phyloP scores from a whole-genome alignment of 768 basidiomycete species.

The Heimioporus sp. region DNA sequence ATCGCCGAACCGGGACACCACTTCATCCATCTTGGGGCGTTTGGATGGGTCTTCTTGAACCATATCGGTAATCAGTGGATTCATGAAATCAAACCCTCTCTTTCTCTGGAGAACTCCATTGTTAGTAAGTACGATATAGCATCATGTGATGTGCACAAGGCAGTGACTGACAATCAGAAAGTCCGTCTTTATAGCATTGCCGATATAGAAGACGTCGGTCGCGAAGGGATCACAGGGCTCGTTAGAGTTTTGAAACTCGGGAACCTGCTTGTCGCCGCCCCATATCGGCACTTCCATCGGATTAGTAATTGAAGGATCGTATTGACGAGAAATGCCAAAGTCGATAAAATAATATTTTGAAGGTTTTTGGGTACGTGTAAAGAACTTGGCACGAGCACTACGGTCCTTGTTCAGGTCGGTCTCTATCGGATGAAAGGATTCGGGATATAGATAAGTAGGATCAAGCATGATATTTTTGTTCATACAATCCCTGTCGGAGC shows the following conservation, averaged over 20 bases:
- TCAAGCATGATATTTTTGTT: conserved; percentile 35
- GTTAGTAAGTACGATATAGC: too few relatives aligned
- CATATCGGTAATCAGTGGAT: conserved; percentile 35
- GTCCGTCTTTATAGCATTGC: conserved; percentile 35
- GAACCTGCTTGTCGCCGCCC: conserved; percentile 43
- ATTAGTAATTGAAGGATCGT: conserved; percentile 22
- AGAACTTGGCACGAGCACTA: conserved; percentile 19
- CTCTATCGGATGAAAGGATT: conserved; percentile 25
- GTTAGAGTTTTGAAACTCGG: conserved; percentile 32
- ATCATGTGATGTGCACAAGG: neutral
- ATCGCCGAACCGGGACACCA: conserved; percentile 19
- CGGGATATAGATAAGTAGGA: conserved; percentile 20
- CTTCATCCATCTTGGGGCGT: conserved; percentile 39
- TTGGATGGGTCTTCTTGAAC: conserved; percentile 31
- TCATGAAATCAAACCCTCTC: conserved; percentile 30
- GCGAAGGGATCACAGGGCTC: conserved; percentile 38
- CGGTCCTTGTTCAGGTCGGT: conserved; percentile 15
- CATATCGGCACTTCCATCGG: conserved; percentile 30
- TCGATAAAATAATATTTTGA: conserved; percentile 21
- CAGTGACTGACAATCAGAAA: conserved; percentile 31
- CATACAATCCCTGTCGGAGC: conserved; percentile 24
- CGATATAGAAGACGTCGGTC: conserved; percentile 43
- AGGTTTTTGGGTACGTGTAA: conserved; percentile 29
- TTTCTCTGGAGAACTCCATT: neutral
- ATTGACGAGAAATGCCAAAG: conserved; percentile 35